Base-by-base conservation (phyloP, 1,284 basidiomycete species). In the Cutaneotrichosporon daszewskae region DNA sequence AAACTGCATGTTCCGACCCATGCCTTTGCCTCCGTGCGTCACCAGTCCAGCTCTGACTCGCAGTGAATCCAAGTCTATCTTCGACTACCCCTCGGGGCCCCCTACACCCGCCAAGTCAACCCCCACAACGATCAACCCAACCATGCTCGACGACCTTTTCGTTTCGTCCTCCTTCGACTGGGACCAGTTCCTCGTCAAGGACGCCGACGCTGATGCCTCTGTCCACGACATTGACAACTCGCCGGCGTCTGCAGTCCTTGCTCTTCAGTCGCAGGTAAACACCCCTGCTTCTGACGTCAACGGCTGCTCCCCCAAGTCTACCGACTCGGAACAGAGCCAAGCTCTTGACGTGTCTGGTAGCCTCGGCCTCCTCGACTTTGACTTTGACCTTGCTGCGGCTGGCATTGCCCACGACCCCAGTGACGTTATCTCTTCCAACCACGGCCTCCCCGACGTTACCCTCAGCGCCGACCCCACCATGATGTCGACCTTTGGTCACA, bases 241-340 rank as follows among this genome's bases (percentile, higher is more conserved):
- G 3, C 44, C 41, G 10, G 43, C 46, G 8, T 44, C 47, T 16
- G 47, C 47, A n/a, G 38, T 40, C 26, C 41, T 49, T 18, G 26
- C 28, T 13, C 40, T 46, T 5, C 18, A 41, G 10, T 45, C 44
- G 16, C 38, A 40, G 32, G 28, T 37, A 6, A 27, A 27, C 32
- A 34, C 50, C 8, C 50, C 50, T 12, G 46, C 46, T 10, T 52
- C 50, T 17, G 47, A 40, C 19, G 36, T 32, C 18, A 28, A 49
- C 43, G 28, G 18, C n/a, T 26, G 37, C 24, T 32, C 51, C 16
- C 47, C 47, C 33, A 43, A 45, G 26, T 61, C 60, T 19, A 62
- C 59, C 43, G 62, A 64, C 49, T 66, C 63, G 2, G 58, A 64
- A 44, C 55, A 57, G 45, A 59, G 58, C 31, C 53, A 49, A 20